These are phyloP conservation scores for Nicotiana attenuata DNA, from an alignment of 257 asterid genomes.

Conservation along the genomic window DNA sequence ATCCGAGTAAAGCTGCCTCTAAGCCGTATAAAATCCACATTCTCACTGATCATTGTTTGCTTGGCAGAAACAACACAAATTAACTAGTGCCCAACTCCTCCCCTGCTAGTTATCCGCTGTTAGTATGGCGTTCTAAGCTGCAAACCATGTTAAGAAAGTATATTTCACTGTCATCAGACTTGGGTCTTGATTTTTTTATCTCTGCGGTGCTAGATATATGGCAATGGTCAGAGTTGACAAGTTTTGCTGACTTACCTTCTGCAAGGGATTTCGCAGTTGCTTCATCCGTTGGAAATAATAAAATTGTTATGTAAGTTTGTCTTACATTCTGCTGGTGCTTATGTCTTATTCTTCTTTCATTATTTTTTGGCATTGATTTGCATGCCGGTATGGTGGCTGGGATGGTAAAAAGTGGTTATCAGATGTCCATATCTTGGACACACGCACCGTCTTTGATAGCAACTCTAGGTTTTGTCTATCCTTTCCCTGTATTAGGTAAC, in stretches of 20 bases:
- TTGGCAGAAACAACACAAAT: not conserved
- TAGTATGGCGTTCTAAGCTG: not conserved
- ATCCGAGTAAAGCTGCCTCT: not conserved
- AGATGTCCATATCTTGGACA: constrained; percentile 80
- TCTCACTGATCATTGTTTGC: not conserved
- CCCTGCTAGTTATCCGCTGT: not conserved
- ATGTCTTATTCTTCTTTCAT: constrained; percentile 11
- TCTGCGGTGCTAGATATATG: constrained; percentile 57
- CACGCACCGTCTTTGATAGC: constrained; percentile 44
- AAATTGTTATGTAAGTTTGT: constrained; percentile 73
- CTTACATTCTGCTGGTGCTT: constrained; percentile 15
- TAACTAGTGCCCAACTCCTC: not conserved
- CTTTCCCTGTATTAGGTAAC: not conserved
- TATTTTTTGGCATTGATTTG: constrained; percentile 14
- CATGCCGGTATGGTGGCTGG: constrained; percentile 98
- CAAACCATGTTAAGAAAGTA: not conserved
- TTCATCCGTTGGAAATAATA: constrained; percentile 82
- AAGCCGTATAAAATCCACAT: not conserved
- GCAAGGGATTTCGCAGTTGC: constrained; percentile 96
- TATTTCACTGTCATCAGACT: not conserved
- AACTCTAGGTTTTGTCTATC: not conserved
- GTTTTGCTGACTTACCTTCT: constrained; percentile 96
- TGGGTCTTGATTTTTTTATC: not conserved
- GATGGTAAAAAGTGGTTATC: constrained; percentile 99
- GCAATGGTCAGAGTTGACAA: constrained; percentile 99